phyloP scores from a whole-genome alignment of 352 stramenopile genomes.

The Peronospora farinosa region DNA sequence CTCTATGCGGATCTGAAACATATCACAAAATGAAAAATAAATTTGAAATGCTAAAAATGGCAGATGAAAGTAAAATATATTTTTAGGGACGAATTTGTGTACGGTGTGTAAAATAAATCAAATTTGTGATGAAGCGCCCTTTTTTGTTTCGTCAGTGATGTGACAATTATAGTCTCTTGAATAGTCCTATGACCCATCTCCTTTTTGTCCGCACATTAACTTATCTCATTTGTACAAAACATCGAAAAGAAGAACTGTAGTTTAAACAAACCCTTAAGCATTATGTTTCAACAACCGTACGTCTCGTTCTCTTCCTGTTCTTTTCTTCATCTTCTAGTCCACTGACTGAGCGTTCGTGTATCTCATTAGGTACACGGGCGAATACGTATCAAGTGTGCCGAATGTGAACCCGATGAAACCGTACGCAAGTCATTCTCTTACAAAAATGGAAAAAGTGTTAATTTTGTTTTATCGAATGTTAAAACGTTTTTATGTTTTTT shows the following conservation, averaged over 20 bases:
- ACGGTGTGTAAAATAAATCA: too few relatives aligned
- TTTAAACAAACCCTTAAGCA: neutral
- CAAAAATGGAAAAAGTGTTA: neutral
- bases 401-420: constrained; percentile 66
- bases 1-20: constrained; percentile 86
- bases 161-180: too few relatives aligned
- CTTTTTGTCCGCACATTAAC: too few relatives aligned
- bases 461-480: neutral
- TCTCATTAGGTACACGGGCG: constrained; percentile 29
- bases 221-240: too few relatives aligned
- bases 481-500: neutral
- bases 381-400: constrained; percentile 34
- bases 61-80: neutral
- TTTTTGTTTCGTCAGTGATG: too few relatives aligned
- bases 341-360: constrained; percentile 5
- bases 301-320: neutral
- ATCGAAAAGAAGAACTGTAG: neutral
- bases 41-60: too few relatives aligned
- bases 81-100: neutral
- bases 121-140: too few relatives aligned
- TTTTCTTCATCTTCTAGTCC: neutral
- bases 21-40: constrained; percentile 12
- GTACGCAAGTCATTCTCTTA: constrained; percentile 14
- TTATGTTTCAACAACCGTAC: constrained; percentile 34
- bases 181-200: too few relatives aligned